Evolutionary conservation across 2,329 filamentous ascomycete genomes (phyloP).

Genomic region (Xylaria hypoxylon): DNA sequence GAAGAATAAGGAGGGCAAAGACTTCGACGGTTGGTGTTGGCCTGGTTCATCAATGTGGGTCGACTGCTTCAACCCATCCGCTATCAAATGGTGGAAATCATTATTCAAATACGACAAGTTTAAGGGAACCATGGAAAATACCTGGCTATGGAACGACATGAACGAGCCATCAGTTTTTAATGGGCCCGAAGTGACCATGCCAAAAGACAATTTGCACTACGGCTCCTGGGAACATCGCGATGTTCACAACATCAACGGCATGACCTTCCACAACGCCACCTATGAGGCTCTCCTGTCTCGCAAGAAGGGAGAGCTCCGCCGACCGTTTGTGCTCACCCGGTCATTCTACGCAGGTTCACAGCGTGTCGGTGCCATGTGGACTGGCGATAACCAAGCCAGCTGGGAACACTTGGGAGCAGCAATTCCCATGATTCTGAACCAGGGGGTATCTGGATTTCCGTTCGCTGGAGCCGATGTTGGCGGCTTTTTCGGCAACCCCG

Average conservation of each 20-base stretch:
- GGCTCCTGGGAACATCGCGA: constrained; percentile 97
- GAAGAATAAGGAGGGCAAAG: constrained; percentile 87
- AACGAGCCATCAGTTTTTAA: constrained; percentile 99
- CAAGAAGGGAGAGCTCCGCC: constrained; percentile 84
- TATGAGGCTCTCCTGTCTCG: constrained; percentile 85
- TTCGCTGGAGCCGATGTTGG: constrained; percentile 96
- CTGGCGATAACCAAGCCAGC: constrained; percentile 93
- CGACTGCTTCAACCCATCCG: constrained; percentile 94
- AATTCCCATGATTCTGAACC: constrained; percentile 92
- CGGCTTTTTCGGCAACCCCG: constrained; percentile 97
- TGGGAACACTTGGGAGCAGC: constrained; percentile 93
- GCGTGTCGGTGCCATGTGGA: constrained; percentile 96
- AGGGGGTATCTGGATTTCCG: constrained; percentile 92
- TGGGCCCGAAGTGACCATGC: constrained; percentile 97
- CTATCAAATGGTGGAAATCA: constrained; percentile 88
- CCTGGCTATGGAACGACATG: constrained; percentile 99
- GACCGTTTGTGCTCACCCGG: constrained; percentile 92
- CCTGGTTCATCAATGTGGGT: constrained; percentile 97
- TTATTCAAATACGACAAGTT: constrained; percentile 91
- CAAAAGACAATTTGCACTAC: constrained; percentile 94
- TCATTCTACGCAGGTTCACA: constrained; percentile 94
- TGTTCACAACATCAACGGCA: constrained; percentile 92
- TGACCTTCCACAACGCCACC: constrained; percentile 96
- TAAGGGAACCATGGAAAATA: constrained; percentile 86
- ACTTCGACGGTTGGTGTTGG: constrained; percentile 99